Conservation (phyloP, 441 rosid species). For the Populus hybrid region DNA sequence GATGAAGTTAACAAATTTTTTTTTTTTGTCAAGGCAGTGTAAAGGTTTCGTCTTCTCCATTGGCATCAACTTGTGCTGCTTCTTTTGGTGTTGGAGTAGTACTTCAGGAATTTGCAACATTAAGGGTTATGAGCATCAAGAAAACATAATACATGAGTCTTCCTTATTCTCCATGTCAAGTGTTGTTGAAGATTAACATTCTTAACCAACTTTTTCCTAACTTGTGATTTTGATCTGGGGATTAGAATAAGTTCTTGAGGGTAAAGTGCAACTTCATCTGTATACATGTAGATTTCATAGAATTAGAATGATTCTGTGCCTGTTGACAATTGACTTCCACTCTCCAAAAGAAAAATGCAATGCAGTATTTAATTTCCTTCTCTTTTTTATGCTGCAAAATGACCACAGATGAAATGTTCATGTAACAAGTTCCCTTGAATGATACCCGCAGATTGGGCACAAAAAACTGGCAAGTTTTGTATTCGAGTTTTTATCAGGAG, state of each 20-base stretch:
- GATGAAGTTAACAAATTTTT: too few relatives aligned
- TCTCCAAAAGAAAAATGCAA: neutral
- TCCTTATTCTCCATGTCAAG: neutral
- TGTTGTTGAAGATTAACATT: neutral
- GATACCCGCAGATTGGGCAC: neutral
- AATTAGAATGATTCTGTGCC: neutral
- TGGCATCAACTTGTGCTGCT: too few relatives aligned
- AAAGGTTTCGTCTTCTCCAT: too few relatives aligned
- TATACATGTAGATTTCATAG: conserved; percentile 1
- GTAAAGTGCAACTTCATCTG: neutral
- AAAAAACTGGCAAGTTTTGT: neutral
- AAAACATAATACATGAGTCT: neutral
- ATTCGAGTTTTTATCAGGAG: neutral
- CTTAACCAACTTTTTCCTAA: neutral
- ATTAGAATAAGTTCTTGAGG: neutral
- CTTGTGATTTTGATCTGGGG: neutral
- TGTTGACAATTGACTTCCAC: neutral
- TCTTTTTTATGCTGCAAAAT: neutral
- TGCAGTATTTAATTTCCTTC: neutral
- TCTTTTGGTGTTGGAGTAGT: too few relatives aligned
- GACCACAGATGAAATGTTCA: neutral
- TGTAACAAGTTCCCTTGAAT: neutral
- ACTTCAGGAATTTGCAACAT: too few relatives aligned
- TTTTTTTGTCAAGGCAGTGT: too few relatives aligned
- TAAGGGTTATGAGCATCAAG: too few relatives aligned